These are phyloP conservation scores for Verticillium zaregamsianum DNA, from an alignment of 2,329 filamentous ascomycete genomes.

Conservation along the genomic window DNA sequence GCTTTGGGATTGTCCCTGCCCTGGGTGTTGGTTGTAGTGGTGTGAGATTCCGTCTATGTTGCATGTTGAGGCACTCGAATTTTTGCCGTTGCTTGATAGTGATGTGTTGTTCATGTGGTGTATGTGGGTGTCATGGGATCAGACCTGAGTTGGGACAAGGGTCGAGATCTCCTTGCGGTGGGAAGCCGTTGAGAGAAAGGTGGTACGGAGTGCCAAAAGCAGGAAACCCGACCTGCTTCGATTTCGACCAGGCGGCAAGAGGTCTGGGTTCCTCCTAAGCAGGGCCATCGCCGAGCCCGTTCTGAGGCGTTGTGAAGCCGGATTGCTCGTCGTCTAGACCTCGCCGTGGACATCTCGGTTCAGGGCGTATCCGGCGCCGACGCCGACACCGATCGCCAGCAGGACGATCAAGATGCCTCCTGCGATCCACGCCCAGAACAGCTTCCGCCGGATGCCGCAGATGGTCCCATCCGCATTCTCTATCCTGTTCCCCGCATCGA, in stretches of 20 bases:
- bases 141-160: too few species aligned
- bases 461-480: neutral
- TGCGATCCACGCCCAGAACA: constrained; percentile 1
- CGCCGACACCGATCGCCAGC: constrained; percentile 1
- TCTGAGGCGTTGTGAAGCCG: neutral
- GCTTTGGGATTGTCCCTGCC: neutral
- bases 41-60: neutral
- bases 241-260: too few species aligned
- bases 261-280: too few species aligned
- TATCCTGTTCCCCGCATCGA: neutral
- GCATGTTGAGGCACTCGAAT: too few species aligned
- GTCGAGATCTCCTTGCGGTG: too few species aligned
- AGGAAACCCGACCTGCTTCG: too few species aligned
- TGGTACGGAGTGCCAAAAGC: too few species aligned
- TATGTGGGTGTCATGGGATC: too few species aligned
- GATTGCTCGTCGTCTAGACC: neutral
- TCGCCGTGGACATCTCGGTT: neutral
- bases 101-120: too few species aligned
- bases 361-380: constrained; percentile 3
- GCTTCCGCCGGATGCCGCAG: constrained; percentile 3
- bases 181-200: too few species aligned
- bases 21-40: neutral
- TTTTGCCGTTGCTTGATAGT: too few species aligned
- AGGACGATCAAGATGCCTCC: constrained; percentile 1
- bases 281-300: neutral